Evolutionary conservation across 1,284 basidiomycete species (phyloP).

Genomic region (Ustilago shanxiensis): DNA sequence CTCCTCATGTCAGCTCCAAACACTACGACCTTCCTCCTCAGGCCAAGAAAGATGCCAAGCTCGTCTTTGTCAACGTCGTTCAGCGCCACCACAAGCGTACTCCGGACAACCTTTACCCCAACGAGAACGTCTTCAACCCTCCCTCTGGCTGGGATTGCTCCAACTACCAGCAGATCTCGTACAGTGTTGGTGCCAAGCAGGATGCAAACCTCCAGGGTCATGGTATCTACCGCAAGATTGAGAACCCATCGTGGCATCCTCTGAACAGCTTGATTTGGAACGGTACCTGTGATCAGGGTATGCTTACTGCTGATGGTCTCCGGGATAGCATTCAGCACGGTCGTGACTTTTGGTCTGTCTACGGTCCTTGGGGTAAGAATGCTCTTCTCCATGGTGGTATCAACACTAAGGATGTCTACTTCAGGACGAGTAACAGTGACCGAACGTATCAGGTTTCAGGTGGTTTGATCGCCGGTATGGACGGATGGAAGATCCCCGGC

Average conservation of each 20-base stretch:
- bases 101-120: constrained; percentile 74
- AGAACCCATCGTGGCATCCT: constrained; percentile 72
- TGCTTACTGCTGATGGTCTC: constrained; percentile 74
- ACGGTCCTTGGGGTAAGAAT: constrained; percentile 70
- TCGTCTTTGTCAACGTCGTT: constrained; percentile 53
- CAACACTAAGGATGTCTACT: constrained; percentile 70
- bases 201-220: constrained; percentile 20
- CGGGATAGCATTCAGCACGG: constrained; percentile 74
- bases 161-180: constrained; percentile 47
- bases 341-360: constrained; percentile 75
- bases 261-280: constrained; percentile 75
- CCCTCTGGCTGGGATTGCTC: constrained; percentile 49
- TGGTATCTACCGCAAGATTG: constrained; percentile 72
- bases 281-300: constrained; percentile 75
- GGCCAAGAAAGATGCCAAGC: constrained; percentile 39
- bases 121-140: constrained; percentile 73
- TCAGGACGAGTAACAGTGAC: constrained; percentile 73
- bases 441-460: constrained; percentile 74
- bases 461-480: constrained; percentile 74
- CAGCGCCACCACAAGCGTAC: constrained; percentile 61
- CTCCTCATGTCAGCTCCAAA: constrained; percentile 38
- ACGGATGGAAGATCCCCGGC: constrained; percentile 45
- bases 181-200: constrained; percentile 26
- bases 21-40: constrained; percentile 37
- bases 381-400: constrained; percentile 72